Evolutionary conservation across 1,284 basidiomycete species (phyloP), one percentile per base, ranked within the genome.

Genomic region (Afroboletus lepidellus): DNA sequence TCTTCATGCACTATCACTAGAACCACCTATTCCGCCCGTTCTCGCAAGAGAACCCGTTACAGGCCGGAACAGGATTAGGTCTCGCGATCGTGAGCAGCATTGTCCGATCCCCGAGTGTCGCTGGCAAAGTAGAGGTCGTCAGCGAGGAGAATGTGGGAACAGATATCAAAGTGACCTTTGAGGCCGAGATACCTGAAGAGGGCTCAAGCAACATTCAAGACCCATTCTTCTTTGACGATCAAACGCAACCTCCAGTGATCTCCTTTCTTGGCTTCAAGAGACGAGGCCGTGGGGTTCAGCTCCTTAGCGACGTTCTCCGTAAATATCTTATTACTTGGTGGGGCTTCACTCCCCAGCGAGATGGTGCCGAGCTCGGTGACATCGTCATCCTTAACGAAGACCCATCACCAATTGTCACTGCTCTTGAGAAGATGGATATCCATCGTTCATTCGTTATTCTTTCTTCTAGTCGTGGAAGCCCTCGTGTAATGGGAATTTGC

Each of bases 1-100:
- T 46, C 62, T 57, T 51, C 60, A 55, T 54, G 48, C 30, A 41
- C 58, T 25, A 32, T 41, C 16, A 32, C 12, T 62, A 94, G 84
- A 94, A 97, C 60, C 93, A 97, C 72, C 77, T 98, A 3, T 98
- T 98, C 74, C 94, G 97, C 63, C 95, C 95, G 0, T 98, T 98
- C 72, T 94, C 94, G 1, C 95, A 98, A 74, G 90, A 92, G 69
- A 93, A 94, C 61, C 90, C 92, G 2, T 69, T 93, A 9, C 93
- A 96, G 63, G 88, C 93, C 2, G 95, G 95, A 1, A 98, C 95
- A 1, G 95, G 95, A 16, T 80, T 98, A 3, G 95, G 95, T n/a
- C 83, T 98, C 21, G 94, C 95, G 21, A 98, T 98, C 60, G 95
- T 98, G 66, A 94, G 92, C 75, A 94, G 89, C 61, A 94, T 94